Evolutionary conservation across 202 grass and related monocot species (phyloP), one percentile per base, ranked within the genome.

Genomic region (Panicum virgatum): DNA sequence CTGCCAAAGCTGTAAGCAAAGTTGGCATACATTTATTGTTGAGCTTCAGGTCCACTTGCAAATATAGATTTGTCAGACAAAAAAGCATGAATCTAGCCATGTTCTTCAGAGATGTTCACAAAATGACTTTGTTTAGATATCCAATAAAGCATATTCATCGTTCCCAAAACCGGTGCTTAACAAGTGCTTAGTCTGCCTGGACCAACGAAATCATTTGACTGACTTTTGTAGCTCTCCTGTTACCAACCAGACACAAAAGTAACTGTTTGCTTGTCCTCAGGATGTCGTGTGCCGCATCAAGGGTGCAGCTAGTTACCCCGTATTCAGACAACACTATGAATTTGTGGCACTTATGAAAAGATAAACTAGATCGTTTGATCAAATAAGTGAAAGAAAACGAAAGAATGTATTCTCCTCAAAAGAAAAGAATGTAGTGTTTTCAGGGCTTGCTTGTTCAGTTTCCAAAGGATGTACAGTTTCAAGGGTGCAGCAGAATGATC

Each of bases 171-270:
- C 23, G 10, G 47, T 77, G 58, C 73, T 58, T 57, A 65, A 25
- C 16, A 50, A 50, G 14, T 15, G 39, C 44, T 34, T 9, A 36
- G 34, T 34, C 12, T 52, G 46, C 27, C 45, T 61, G 70, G 62
- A 47, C 75, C 67, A 69, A 79, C n/a, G 36, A 60, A 86, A 83
- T 74, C 74, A 16, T 80, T 90, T 86, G 83, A 86, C 74, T 75
- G 50, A 52, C 43, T 75, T 72, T 83, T 70, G 68, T 80, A 79
- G 42, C 50, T 62, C 44, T 30, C 47, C 34, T 68, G 40, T 76
- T 78, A 67, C 32, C 73, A 68, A 54, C 68, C 20, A 46, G 68
- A 83, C 73, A 90, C 67, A 62, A 6, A 72, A 69, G 13, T 67
- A 66, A 73, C 61, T 23, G 61, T 34, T 69, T 78, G 50, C 83